phyloP scores from a whole-genome alignment of 139 green algal species.

The Eudorina sp. region DNA sequence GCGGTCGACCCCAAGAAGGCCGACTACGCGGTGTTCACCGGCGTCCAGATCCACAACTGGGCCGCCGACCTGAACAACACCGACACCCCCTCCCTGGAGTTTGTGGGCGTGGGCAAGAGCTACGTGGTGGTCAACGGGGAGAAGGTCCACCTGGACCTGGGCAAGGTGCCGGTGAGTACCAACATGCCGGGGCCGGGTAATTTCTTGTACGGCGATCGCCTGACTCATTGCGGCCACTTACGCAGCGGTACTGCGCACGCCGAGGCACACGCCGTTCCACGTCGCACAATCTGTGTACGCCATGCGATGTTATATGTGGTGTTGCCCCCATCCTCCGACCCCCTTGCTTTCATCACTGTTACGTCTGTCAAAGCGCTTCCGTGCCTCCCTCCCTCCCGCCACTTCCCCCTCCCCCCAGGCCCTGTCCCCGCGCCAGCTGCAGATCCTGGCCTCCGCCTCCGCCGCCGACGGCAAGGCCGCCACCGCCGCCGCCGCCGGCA shows the following conservation, averaged over 20 bases:
- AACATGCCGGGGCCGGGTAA: neutral
- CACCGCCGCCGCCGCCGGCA: conserved; percentile 32
- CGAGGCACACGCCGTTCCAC: too few species aligned
- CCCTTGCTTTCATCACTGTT: too few species aligned
- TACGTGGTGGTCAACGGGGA: conserved; percentile 86
- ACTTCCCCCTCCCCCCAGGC: neutral
- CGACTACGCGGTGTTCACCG: conserved; percentile 90
- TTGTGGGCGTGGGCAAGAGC: conserved; percentile 71
- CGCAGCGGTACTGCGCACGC: too few species aligned
- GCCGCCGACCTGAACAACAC: conserved; percentile 63
- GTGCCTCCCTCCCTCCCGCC: neutral
- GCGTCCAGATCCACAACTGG: conserved; percentile 93
- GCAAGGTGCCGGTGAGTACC: conserved; percentile 51
- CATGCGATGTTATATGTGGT: too few species aligned
- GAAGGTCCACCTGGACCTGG: conserved; percentile 82
- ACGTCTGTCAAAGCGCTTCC: too few species aligned
- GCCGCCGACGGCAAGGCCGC: conserved; percentile 6
- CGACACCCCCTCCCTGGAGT: conserved; percentile 75
- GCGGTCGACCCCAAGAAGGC: conserved; percentile 83
- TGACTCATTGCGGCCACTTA: too few species aligned
- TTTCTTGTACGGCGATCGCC: neutral
- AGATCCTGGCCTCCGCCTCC: conserved; percentile 54
- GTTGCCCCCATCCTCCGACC: too few species aligned
- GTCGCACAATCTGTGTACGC: too few species aligned
- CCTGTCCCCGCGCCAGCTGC: conserved; percentile 66